A percentile compares a stretch with the other conserved stretches of the same genome.
Evolutionary conservation across 352 stramenopile genomes (phyloP).

Genomic region (Phytophthora aleatoria): DNA sequence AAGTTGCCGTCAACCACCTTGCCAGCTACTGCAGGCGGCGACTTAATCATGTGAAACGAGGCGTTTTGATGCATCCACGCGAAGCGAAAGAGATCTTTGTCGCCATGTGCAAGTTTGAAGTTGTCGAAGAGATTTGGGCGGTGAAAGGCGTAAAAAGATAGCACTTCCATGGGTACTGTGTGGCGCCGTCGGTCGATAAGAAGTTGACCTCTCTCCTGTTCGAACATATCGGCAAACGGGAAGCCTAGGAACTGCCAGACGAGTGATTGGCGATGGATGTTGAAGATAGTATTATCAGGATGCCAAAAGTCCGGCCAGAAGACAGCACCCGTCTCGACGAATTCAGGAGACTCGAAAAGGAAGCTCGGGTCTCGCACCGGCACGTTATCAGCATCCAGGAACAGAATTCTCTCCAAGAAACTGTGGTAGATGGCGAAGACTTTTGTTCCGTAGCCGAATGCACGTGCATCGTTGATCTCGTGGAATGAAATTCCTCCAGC

Average conservation of each 20-base stretch:
- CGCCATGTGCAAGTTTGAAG: slow-evolving; percentile 49
- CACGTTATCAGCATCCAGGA: slow-evolving; percentile 65
- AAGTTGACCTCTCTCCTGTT: slow-evolving; percentile 68
- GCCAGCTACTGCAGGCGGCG: slow-evolving; percentile 42
- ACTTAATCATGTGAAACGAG: slow-evolving; percentile 59
- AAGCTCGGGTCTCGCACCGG: slow-evolving; percentile 53
- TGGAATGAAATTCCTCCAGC: slow-evolving; percentile 34
- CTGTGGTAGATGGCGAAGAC: slow-evolving; percentile 51
- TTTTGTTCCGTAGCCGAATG: slow-evolving; percentile 57
- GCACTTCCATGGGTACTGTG: neutral
- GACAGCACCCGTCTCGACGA: slow-evolving; percentile 42
- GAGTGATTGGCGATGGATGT: slow-evolving; percentile 58
- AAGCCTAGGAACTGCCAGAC: slow-evolving; percentile 57
- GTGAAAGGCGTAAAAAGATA: no score
- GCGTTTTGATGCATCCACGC: slow-evolving; percentile 56
- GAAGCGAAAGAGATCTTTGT: slow-evolving; percentile 63
- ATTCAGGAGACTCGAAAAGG: slow-evolving; percentile 49
- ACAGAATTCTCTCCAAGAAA: slow-evolving; percentile 47
- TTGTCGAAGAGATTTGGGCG: no score
- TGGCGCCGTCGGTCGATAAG: slow-evolving; percentile 51
- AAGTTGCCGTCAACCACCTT: slow-evolving; percentile 39
- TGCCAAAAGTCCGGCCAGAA: slow-evolving; percentile 79
- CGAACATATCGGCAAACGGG: slow-evolving; percentile 57
- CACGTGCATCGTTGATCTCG: slow-evolving; percentile 40
- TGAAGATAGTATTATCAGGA: slow-evolving; percentile 69